A percentile compares a stretch with the other conserved stretches of the same genome.
Conservation (phyloP, 2,329 filamentous ascomycete genomes). For the Pseudogymnoascus sp. region DNA sequence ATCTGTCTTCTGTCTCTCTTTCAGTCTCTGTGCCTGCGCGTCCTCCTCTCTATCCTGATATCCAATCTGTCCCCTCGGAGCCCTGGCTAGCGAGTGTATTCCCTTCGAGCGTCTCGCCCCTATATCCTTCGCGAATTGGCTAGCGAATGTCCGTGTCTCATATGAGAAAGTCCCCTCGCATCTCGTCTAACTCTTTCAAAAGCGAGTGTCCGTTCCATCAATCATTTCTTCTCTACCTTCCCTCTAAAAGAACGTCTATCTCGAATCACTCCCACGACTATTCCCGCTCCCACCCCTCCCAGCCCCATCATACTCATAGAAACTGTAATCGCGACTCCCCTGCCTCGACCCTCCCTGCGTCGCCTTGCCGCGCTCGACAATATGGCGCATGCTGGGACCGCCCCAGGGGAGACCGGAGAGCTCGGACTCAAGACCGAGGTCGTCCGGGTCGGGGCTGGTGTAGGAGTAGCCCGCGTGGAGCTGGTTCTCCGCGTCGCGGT, state of each 20-base stretch:
- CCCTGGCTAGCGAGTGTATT: not conserved
- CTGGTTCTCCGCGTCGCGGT: slow-evolving; percentile 55
- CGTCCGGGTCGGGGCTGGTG: slow-evolving; percentile 47
- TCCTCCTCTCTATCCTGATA: not conserved
- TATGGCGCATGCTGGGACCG: slow-evolving; percentile 50
- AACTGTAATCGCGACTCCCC: slow-evolving; percentile 18
- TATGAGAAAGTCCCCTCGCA: not conserved
- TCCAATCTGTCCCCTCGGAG: not conserved
- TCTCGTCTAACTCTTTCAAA: not conserved
- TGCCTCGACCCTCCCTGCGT: slow-evolving; percentile 30
- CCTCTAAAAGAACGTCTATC: slow-evolving; percentile 3
- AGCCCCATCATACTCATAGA: slow-evolving; percentile 23
- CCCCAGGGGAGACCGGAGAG: slow-evolving; percentile 66
- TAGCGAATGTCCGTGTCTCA: not conserved
- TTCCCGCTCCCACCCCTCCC: slow-evolving; percentile 18
- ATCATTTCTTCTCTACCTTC: no score
- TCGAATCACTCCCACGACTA: slow-evolving; percentile 22
- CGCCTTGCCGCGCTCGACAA: slow-evolving; percentile 35
- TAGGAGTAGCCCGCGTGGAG: slow-evolving; percentile 57
- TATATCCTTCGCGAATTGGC: not conserved
- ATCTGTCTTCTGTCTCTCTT: not conserved
- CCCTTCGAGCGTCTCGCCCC: not conserved
- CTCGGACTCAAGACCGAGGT: slow-evolving; percentile 44
- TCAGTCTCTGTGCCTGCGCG: not conserved
- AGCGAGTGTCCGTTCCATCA: not conserved